Conservation (phyloP, 306 rosid genomes). For the Malus orientalis region DNA sequence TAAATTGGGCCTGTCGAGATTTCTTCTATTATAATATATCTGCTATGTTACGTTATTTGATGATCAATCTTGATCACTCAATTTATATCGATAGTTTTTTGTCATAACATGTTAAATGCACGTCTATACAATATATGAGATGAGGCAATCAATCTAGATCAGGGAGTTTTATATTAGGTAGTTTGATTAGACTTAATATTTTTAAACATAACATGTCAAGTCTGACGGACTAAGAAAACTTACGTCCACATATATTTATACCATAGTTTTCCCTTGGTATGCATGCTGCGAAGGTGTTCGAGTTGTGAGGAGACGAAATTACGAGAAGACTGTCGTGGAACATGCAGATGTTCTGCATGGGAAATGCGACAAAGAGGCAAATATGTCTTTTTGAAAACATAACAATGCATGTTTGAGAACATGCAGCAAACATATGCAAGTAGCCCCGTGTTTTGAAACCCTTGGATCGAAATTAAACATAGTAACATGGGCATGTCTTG, state of each 20-base stretch:
- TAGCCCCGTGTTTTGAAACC: neutral
- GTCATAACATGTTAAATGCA: neutral
- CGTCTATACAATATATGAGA: too few species aligned
- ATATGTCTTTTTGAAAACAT: constrained; percentile 24
- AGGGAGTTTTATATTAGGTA: too few species aligned
- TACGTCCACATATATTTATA: neutral
- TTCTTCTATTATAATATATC: too few species aligned
- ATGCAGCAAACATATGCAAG: constrained; percentile 30
- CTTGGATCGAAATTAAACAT: constrained; percentile 4
- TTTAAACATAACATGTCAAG: too few species aligned
- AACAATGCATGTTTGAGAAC: constrained; percentile 12
- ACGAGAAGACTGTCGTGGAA: constrained; percentile 1
- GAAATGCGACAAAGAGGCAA: constrained; percentile 24
- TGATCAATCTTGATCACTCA: too few species aligned
- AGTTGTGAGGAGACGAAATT: neutral
- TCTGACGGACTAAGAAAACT: too few species aligned
- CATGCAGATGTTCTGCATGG: constrained; percentile 25
- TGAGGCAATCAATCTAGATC: too few species aligned
- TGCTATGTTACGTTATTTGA: neutral
- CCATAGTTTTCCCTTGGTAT: neutral
- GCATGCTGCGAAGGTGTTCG: neutral
- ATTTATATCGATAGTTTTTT: too few species aligned
- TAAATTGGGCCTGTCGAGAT: too few species aligned
- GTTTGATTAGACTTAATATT: too few species aligned
- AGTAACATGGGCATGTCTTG: constrained; percentile 41